Evolutionary conservation across 768 basidiomycete genomes (phyloP).

Genomic region (Pulveroboletus sp.): DNA sequence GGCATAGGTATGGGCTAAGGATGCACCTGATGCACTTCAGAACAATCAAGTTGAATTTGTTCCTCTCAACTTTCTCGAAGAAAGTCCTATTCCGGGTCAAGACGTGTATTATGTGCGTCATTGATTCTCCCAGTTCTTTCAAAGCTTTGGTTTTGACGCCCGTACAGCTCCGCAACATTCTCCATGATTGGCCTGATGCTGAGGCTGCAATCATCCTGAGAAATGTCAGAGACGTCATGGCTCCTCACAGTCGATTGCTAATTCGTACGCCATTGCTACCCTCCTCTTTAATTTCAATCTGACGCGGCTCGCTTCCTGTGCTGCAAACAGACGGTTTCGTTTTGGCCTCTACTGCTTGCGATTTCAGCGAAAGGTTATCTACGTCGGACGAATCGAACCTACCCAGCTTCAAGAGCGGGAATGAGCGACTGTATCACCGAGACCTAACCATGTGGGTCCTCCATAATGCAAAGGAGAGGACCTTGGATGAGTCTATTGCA

Average conservation of each 20-base stretch:
- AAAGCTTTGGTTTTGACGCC: background rate
- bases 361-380: background rate
- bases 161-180: constrained; percentile 23
- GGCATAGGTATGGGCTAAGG: constrained; percentile 15
- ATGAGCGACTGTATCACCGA: constrained; percentile 37
- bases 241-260: constrained; percentile 26
- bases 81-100: constrained; percentile 10
- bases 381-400: constrained; percentile 33
- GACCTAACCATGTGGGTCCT: constrained; percentile 45
- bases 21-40: constrained; percentile 17
- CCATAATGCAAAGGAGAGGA: constrained; percentile 43
- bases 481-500: constrained; percentile 36
- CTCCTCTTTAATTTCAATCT: background rate
- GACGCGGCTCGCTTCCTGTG: background rate
- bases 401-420: constrained; percentile 43
- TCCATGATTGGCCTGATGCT: constrained; percentile 36
- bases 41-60: constrained; percentile 10
- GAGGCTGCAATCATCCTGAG: constrained; percentile 30
- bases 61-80: constrained; percentile 12
- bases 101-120: constrained; percentile 25
- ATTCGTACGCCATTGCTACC: constrained; percentile 27
- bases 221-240: constrained; percentile 29
- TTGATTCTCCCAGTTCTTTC: too few species aligned
- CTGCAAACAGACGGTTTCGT: constrained; percentile 20
- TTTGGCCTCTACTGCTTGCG: constrained; percentile 8